Conservation (phyloP, 2,329 filamentous ascomycete genomes). For the Cryoendolithus antarcticus region DNA sequence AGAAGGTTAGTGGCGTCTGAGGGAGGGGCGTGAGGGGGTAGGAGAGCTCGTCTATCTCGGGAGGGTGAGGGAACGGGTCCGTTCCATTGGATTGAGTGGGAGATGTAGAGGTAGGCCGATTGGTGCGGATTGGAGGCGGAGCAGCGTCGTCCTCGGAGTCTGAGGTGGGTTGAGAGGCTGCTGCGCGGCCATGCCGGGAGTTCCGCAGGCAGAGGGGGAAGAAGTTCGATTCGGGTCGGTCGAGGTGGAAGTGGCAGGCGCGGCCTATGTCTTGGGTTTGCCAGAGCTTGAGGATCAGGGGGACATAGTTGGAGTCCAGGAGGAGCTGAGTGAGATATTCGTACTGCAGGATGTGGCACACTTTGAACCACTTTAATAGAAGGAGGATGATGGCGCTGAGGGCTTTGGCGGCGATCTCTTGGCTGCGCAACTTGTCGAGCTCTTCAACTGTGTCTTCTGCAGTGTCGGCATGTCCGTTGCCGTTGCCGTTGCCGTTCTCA, state of each 20-base stretch:
- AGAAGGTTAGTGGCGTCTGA: constrained; percentile 68
- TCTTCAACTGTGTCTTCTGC: constrained; percentile 46
- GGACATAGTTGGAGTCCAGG: constrained; percentile 89
- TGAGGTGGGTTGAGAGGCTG: constrained; percentile 8
- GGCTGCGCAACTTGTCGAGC: constrained; percentile 63
- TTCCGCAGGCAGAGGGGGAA: constrained; percentile 77
- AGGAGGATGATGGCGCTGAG: constrained; percentile 79
- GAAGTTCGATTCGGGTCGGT: constrained; percentile 74
- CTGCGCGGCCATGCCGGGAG: constrained; percentile 43
- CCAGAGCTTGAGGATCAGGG: constrained; percentile 82
- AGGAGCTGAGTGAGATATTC: constrained; percentile 91
- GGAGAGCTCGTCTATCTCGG: constrained; percentile 74
- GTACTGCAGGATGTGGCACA: constrained; percentile 88
- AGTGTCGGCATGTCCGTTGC: constrained; percentile 11
- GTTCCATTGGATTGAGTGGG: too few relatives aligned
- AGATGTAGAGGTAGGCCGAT: too few relatives aligned
- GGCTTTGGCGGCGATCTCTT: constrained; percentile 84
- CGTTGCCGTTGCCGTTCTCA: constrained; percentile 23
- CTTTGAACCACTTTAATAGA: constrained; percentile 91
- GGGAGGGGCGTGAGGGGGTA: constrained; percentile 63
- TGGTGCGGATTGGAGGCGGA: constrained; percentile 59
- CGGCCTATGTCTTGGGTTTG: constrained; percentile 90
- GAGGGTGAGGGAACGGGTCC: constrained; percentile 22
- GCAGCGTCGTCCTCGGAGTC: constrained; percentile 59
- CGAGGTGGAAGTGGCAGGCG: constrained; percentile 72